phyloP scores from a whole-genome alignment of 345 rosid genomes.

The Isatis tinctoria region DNA sequence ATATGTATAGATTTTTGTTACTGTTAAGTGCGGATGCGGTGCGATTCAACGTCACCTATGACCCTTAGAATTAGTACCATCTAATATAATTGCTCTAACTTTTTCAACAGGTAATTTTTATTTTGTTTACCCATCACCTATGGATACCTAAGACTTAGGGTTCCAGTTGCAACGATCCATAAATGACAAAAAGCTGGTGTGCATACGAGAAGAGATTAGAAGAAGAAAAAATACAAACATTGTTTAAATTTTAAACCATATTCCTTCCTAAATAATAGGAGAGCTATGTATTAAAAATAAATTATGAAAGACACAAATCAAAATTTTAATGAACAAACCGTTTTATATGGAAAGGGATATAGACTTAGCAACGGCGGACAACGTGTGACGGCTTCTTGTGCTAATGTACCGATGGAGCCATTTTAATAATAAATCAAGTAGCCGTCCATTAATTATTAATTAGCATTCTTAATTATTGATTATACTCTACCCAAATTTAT shows the following conservation, averaged over 20 bases:
- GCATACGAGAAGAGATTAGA: not conserved
- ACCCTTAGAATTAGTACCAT: not conserved
- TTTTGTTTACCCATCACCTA: not conserved
- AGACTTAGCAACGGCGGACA: slow-evolving; percentile 20
- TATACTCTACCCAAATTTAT: not conserved
- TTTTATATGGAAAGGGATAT: slow-evolving; percentile 11
- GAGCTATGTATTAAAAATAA: not conserved
- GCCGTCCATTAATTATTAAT: slow-evolving; percentile 16
- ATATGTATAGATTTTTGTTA: too few relatives aligned
- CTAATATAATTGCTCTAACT: not conserved
- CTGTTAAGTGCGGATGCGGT: too few relatives aligned
- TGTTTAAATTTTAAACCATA: not conserved
- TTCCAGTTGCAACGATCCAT: slow-evolving; percentile 12
- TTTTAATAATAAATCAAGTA: not conserved
- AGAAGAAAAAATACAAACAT: not conserved
- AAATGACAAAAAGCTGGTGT: not conserved
- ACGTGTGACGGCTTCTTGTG: slow-evolving; percentile 25
- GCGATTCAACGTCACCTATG: too few relatives aligned
- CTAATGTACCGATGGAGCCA: not conserved
- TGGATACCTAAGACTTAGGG: not conserved
- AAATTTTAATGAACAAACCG: too few relatives aligned
- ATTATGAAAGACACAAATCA: not conserved
- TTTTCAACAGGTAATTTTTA: not conserved
- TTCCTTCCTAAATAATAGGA: not conserved
- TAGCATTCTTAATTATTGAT: not conserved